These are phyloP conservation scores for Cruciata laevipes DNA, from an alignment of 257 asterid genomes.

Conservation along the genomic window DNA sequence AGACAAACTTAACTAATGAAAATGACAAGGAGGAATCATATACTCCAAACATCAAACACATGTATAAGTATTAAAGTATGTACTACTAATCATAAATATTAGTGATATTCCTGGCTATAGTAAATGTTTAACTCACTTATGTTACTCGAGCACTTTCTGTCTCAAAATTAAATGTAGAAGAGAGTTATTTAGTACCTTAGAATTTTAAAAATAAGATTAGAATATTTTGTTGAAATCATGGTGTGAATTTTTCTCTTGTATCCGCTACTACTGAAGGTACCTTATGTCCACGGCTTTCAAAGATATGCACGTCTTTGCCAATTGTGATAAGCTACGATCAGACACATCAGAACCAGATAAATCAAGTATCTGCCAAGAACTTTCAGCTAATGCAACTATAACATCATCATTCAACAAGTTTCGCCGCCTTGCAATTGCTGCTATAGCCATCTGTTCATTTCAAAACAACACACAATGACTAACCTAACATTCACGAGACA, in stretches of 20 bases:
- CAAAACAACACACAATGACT: not conserved
- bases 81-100: not conserved
- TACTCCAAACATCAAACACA: not conserved
- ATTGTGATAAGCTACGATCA: slow-evolving; percentile 58
- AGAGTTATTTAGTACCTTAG: too few species aligned
- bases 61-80: not conserved
- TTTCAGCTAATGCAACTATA: slow-evolving; percentile 62
- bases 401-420: slow-evolving; percentile 65
- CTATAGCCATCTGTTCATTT: slow-evolving; percentile 48
- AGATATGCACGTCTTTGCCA: slow-evolving; percentile 44
- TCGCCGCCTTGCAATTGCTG: slow-evolving; percentile 87
- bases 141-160: too few species aligned
- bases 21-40: not conserved
- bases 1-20: not conserved
- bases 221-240: too few species aligned
- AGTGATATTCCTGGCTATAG: too few species aligned
- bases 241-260: too few species aligned
- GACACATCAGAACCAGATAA: slow-evolving; percentile 73
- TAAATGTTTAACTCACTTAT: too few species aligned
- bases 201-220: too few species aligned
- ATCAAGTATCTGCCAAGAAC: slow-evolving; percentile 75
- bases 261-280: slow-evolving; percentile 23
- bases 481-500: too few species aligned
- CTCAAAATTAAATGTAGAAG: too few species aligned
- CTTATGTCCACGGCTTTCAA: slow-evolving; percentile 76